Evolutionary conservation across 108 stramenopile species (phyloP).

Genomic region (Aurantiochytrium sp.): DNA sequence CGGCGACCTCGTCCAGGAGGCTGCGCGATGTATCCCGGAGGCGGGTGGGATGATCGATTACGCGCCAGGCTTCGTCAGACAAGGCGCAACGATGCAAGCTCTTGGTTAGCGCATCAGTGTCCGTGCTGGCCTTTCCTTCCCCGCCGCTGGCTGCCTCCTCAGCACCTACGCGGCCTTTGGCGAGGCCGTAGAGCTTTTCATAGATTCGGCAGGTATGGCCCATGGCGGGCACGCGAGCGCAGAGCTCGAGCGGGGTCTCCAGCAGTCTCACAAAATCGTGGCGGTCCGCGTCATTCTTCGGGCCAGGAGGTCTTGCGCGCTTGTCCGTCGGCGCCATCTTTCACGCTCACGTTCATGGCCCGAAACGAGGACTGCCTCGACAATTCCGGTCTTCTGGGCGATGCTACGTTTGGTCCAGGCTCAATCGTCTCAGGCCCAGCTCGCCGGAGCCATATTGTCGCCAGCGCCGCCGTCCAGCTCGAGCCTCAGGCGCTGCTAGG

Average conservation of each 20-base stretch:
- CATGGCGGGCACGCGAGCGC: neutral
- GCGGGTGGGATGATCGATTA: neutral
- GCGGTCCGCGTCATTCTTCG: too few species aligned
- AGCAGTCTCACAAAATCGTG: neutral
- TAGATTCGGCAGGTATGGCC: neutral
- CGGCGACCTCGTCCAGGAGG: neutral
- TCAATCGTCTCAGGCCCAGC: too few species aligned
- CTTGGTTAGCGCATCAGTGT: neutral
- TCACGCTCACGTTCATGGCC: too few species aligned
- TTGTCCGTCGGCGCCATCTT: too few species aligned
- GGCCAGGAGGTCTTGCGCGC: too few species aligned
- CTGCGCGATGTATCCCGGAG: neutral
- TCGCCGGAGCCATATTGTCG: too few species aligned
- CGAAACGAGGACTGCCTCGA: too few species aligned
- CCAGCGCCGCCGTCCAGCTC: too few species aligned
- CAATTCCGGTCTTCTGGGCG: too few species aligned
- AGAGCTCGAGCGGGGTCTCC: neutral
- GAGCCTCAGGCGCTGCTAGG: too few species aligned
- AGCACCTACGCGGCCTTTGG: neutral
- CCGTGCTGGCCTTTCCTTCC: neutral
- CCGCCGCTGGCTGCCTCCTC: neutral
- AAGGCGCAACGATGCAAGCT: neutral
- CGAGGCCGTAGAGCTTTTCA: neutral
- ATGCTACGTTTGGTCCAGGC: too few species aligned
- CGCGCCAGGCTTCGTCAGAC: neutral